phyloP scores from a whole-genome alignment of 768 basidiomycete species.

The Pisolithus microcarpus region DNA sequence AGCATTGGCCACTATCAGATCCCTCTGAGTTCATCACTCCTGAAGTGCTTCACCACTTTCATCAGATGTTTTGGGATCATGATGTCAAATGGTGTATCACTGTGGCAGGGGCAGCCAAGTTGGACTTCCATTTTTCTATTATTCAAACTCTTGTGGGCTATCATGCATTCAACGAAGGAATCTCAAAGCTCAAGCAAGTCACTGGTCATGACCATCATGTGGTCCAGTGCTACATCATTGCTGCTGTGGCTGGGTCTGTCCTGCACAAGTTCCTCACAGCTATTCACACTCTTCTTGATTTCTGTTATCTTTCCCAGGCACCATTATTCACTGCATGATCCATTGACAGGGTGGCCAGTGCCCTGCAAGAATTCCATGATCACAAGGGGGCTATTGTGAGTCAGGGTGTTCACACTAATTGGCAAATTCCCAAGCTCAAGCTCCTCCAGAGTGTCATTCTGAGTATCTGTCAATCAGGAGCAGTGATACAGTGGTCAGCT shows the following conservation, averaged over 20 bases:
- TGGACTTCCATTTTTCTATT: constrained; percentile 30
- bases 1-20: constrained; percentile 28
- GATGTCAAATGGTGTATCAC: constrained; percentile 17
- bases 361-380: constrained; percentile 26
- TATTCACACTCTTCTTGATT: constrained; percentile 30
- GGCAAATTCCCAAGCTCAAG: too few species aligned
- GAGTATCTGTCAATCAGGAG: too few species aligned
- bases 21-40: constrained; percentile 28
- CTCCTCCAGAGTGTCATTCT: too few species aligned
- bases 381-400: too few species aligned
- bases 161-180: constrained; percentile 31
- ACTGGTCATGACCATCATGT: constrained; percentile 17
- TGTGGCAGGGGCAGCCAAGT: constrained; percentile 23
- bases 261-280: constrained; percentile 23
- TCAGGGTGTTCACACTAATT: too few species aligned
- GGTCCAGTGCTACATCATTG: constrained; percentile 28
- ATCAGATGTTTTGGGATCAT: constrained; percentile 29
- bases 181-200: constrained; percentile 34
- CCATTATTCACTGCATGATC: constrained; percentile 8
- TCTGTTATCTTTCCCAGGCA: constrained; percentile 30
- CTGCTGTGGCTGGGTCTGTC: constrained; percentile 28
- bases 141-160: constrained; percentile 30
- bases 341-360: constrained; percentile 8
- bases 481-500: too few species aligned
- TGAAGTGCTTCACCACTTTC: constrained; percentile 34